Percentiles rank a stretch among this genome's conserved stretches.
Evolutionary conservation across 2,329 filamentous ascomycete genomes (phyloP).

Genomic region (Aspergillus carbonarius): DNA sequence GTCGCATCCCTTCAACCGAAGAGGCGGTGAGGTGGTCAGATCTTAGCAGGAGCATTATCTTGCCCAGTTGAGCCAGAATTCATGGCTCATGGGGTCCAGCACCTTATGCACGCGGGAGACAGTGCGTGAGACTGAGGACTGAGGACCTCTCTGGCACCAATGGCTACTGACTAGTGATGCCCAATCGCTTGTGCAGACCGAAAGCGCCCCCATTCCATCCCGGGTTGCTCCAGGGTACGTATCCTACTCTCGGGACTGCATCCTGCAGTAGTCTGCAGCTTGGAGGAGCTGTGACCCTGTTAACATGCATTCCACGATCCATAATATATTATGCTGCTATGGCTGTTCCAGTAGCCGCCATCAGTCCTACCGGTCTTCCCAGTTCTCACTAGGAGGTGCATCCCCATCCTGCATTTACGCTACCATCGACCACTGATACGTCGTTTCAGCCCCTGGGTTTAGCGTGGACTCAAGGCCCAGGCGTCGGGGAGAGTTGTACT

Average conservation of each 20-base stretch:
- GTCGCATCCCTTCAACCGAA: neutral
- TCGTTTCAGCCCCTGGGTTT: neutral
- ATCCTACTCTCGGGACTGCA: neutral
- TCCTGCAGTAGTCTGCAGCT: conserved; percentile 7
- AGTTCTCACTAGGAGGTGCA: neutral
- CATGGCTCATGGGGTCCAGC: conserved; percentile 4
- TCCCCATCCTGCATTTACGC: conserved; percentile 1
- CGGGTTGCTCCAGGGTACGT: neutral
- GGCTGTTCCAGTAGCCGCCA: conserved; percentile 14
- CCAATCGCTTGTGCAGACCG: conserved; percentile 2
- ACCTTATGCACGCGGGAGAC: neutral
- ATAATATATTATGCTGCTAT: neutral
- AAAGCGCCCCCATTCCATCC: neutral
- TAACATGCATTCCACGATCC: neutral
- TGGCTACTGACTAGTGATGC: conserved; percentile 4
- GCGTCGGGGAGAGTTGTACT: neutral
- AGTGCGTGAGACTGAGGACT: neutral
- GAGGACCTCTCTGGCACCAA: conserved; percentile 6
- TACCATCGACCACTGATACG: neutral
- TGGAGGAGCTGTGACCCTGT: conserved; percentile 5
- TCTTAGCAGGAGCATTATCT: conserved; percentile 2
- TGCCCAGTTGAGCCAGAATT: neutral
- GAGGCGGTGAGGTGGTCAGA: conserved; percentile 7
- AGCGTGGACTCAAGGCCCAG: neutral
- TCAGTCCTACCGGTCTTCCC: neutral